Evolutionary conservation across 225 moss, liverwort and hornwort species (phyloP).

Genomic region (Pleurozium schreberi): DNA sequence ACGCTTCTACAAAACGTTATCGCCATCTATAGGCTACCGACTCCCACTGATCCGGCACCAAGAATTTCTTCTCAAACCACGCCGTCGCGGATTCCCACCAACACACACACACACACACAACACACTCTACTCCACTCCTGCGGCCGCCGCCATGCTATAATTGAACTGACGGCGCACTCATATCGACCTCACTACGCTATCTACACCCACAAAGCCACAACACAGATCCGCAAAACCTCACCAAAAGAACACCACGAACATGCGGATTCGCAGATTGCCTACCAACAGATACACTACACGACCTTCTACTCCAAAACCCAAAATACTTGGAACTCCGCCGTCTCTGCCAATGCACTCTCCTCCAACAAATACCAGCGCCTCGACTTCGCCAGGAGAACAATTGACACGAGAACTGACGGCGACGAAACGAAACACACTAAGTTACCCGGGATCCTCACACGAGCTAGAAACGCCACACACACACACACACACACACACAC

Average conservation of each 20-base stretch:
- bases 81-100: neutral
- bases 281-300: neutral
- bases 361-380: neutral
- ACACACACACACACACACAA: neutral
- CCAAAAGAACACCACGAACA: neutral
- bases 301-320: neutral
- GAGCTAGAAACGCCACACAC: neutral
- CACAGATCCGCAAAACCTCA: neutral
- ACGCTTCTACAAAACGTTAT: neutral
- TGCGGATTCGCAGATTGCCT: neutral
- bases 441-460: neutral
- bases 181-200: neutral
- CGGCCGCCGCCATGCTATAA: neutral
- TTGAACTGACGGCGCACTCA: neutral
- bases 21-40: conserved; percentile 12
- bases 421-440: neutral
- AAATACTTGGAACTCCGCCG: neutral
- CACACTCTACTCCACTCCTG: neutral
- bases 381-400: neutral
- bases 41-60: neutral
- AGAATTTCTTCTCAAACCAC: neutral
- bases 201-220: neutral
- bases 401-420: neutral
- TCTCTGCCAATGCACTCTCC: neutral
- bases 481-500: neutral